Conservation (phyloP, 208 protist species). For the Trypanosomatidae sp. region DNA sequence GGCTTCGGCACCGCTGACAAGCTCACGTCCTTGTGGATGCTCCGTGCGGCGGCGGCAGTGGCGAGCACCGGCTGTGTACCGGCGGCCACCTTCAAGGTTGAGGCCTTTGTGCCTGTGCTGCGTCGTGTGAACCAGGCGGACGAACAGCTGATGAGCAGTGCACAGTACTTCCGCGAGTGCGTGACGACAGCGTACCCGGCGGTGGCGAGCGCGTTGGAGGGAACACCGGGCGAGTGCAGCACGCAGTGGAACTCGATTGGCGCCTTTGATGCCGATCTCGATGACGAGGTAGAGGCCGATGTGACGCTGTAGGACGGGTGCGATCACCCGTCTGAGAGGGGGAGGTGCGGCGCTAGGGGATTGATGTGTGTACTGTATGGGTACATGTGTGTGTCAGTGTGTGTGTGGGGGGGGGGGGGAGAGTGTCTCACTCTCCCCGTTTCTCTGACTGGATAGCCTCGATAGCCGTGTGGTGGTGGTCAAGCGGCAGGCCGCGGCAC, state of each 20-base stretch:
- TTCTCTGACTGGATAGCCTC: background rate
- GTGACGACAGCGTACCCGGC: conserved; percentile 52
- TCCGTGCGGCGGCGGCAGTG: conserved; percentile 79
- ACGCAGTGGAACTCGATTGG: conserved; percentile 61
- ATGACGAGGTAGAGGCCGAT: conserved; percentile 85
- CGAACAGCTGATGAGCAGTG: conserved; percentile 79
- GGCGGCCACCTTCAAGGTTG: conserved; percentile 42
- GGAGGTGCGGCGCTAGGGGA: background rate
- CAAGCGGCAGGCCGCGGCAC: no score
- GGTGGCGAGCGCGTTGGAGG: conserved; percentile 29
- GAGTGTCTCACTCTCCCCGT: background rate
- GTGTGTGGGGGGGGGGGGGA: background rate
- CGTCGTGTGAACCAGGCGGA: conserved; percentile 62
- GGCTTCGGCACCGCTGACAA: conserved; percentile 63
- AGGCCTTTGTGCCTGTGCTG: conserved; percentile 67
- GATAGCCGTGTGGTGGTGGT: no score
- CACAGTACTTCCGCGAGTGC: conserved; percentile 78
- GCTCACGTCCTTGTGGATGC: conserved; percentile 78
- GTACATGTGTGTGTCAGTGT: background rate
- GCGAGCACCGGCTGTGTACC: conserved; percentile 53
- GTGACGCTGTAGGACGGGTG: conserved; percentile 46
- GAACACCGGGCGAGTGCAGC: conserved; percentile 55
- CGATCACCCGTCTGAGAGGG: conserved; percentile 7
- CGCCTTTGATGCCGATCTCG: conserved; percentile 87
- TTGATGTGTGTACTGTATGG: background rate